Base-by-base conservation (phyloP, 1,284 basidiomycete genomes). In the Rhizoctonia solani region DNA sequence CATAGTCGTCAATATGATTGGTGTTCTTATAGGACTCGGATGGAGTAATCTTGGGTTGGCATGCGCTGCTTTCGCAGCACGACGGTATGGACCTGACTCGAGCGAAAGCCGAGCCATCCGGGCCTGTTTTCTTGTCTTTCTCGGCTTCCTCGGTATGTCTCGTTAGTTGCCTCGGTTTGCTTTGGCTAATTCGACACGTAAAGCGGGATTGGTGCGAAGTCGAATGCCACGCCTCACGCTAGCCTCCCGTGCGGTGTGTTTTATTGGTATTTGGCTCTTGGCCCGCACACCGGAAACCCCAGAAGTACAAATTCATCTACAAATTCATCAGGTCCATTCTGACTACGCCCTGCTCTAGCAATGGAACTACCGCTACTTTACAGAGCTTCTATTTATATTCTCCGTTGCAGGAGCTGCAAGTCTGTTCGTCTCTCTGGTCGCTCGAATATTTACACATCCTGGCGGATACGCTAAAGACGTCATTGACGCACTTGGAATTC, bases 171-270 rank as follows among this genome's bases (percentile, higher is more conserved):
- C 39, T 34, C 21, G 53, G 41, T 23, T 34, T 23, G 3, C 25
- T 66, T 25, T 29, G 9, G 47, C 53, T 2, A 29, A 41, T 61
- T 21, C 41, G 6, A 6, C 59, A 63, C 44, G 47, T 16, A 34
- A 52, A 83, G 81, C 79, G 68, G 82, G 81, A 4, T 78, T 79
- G 71, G 69, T 75, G 21, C 82, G 82, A 70, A 83, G 82, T 68
- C 76, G 80, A 16, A 73, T 83, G 9, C 81, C 81, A 29, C 78
- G 82, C 19, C 72, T 84, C 23, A 79, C 79, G 27, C 70, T 81
- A 8, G 78, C 81, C 2, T 79, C 77, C 34, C 80, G 81, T 8
- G 81, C 83, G 53, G 78, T 79, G 6, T 81, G 80, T 68, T 82
- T 83, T 68, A 73, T 81, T 21, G 79, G 81, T 0, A 77, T 82